Evolutionary conservation across 805 yeast species (phyloP), one percentile per base, ranked within the genome.

Genomic region (Metschnikowia kunwiensis): DNA sequence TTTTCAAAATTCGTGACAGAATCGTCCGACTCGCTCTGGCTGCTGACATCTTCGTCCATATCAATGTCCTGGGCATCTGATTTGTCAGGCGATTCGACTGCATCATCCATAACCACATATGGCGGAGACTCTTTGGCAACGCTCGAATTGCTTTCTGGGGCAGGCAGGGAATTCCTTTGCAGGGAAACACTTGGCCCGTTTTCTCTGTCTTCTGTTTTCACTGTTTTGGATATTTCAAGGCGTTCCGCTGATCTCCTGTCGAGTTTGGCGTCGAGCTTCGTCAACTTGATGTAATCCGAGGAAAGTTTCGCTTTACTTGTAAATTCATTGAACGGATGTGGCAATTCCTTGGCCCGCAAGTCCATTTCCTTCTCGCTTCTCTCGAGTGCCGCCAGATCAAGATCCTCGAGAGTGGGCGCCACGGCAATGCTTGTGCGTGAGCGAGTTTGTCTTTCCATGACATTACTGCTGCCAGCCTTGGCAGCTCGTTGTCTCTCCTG

Each of bases 251-350:
- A 18, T 14, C 30, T 36, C 16, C 40, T 40, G 7, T 45, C 49
- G 20, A 47, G 21, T 24, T 37, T 38, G 11, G 44, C 22, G 27
- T 58, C 60, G 17, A 58, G 48, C 18, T 39, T 44, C 25, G 49
- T 51, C 48, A 58, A 42, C 28, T 55, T 55, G 11, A 48, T 43
- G 30, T 44, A 42, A n/a, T 48, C 38, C 12, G 50, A 42, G 7
- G 47, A 43, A 4, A 54, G 40, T 30, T 51, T 55, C 7, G 53
- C 38, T 24, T 44, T 41, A 31, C 47, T 40, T 2, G 44, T 27
- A 18, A 40, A 45, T 5, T 43, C 47, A 14, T 27, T 29, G 24
- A 48, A 48, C 5, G 52, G 52, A 3, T 12, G 10, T 5, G 52
- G 52, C 20, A 48, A 34, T 2, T 26, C 41, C 14, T 29, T 39